Percentiles rank a stretch among this genome's conserved stretches.
phyloP scores from a whole-genome alignment of 1,284 basidiomycete genomes.

The Thecaphora thlaspeos region DNA sequence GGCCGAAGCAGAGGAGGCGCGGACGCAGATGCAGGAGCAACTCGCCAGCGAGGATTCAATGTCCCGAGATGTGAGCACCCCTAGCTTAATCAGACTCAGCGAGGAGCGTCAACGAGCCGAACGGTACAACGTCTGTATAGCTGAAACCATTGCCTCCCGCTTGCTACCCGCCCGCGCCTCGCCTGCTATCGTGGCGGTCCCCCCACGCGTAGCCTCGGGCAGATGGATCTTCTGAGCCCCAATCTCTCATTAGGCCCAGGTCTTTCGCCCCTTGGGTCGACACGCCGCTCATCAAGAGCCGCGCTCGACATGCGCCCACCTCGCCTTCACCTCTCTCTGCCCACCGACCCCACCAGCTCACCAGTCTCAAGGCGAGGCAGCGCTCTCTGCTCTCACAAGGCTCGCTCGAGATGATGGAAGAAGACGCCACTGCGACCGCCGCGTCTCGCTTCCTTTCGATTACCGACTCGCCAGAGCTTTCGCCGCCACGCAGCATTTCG shows the following conservation, averaged over 20 bases:
- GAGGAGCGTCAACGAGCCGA: too few species aligned
- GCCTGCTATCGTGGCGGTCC: too few species aligned
- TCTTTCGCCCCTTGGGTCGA: background rate
- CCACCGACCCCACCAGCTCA: background rate
- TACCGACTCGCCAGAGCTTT: background rate
- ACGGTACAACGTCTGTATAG: too few species aligned
- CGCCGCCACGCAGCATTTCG: too few species aligned
- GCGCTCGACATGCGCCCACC: background rate
- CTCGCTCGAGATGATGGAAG: background rate
- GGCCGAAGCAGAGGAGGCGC: background rate
- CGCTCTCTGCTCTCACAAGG: background rate
- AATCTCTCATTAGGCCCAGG: background rate
- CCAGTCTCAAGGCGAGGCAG: background rate
- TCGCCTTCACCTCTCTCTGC: background rate
- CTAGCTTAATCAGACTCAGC: too few species aligned
- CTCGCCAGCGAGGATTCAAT: background rate
- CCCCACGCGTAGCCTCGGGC: too few species aligned
- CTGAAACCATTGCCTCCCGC: too few species aligned
- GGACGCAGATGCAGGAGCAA: background rate
- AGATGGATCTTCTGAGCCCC: too few species aligned
- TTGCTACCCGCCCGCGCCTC: too few species aligned
- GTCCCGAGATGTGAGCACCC: background rate
- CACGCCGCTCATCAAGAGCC: background rate
- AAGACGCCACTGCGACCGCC: background rate
- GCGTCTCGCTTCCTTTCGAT: too few species aligned